A percentile compares a stretch with the other conserved stretches of the same genome.
Evolutionary conservation across 2,329 filamentous ascomycete species (phyloP).

Genomic region (Dactylellina leptospora): DNA sequence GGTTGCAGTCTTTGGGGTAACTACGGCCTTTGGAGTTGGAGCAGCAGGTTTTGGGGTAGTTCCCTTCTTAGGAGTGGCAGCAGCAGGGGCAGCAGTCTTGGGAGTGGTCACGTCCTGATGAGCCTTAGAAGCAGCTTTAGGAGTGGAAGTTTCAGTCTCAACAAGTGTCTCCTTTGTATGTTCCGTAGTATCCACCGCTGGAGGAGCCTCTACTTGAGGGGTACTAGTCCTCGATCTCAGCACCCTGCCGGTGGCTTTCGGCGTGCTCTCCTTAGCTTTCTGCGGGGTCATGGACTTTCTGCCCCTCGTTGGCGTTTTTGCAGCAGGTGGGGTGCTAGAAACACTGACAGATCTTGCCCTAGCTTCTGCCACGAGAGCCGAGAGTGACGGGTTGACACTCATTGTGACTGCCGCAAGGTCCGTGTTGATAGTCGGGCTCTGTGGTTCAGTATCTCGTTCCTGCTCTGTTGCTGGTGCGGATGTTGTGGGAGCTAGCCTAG

Average conservation of each 20-base stretch:
- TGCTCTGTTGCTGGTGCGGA: background rate
- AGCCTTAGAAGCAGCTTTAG: conserved; percentile 21
- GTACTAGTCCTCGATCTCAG: conserved; percentile 36
- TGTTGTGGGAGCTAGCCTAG: conserved; percentile 58
- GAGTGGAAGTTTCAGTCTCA: conserved; percentile 31
- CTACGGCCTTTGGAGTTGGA: conserved; percentile 21
- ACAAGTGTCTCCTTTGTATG: conserved; percentile 3
- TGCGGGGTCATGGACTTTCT: conserved; percentile 39
- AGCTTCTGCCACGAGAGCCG: conserved; percentile 40
- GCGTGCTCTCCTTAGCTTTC: conserved; percentile 30
- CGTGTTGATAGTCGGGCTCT: conserved; percentile 32
- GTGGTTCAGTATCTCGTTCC: conserved; percentile 61
- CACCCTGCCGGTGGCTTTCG: conserved; percentile 18
- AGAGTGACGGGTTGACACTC: conserved; percentile 43
- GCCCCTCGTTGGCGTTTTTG: conserved; percentile 13
- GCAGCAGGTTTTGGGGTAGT: conserved; percentile 28
- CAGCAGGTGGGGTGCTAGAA: conserved; percentile 28
- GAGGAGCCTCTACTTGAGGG: conserved; percentile 20
- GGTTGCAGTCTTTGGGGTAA: conserved; percentile 59
- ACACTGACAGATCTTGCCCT: conserved; percentile 46
- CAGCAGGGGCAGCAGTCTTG: conserved; percentile 8
- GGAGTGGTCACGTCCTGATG: conserved; percentile 27
- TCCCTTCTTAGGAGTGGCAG: conserved; percentile 6
- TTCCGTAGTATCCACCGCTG: background rate
- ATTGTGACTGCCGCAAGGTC: conserved; percentile 45